These are phyloP conservation scores for Trypanosomatidae sp. DNA, from an alignment of 208 protist genomes.

Conservation along the genomic window DNA sequence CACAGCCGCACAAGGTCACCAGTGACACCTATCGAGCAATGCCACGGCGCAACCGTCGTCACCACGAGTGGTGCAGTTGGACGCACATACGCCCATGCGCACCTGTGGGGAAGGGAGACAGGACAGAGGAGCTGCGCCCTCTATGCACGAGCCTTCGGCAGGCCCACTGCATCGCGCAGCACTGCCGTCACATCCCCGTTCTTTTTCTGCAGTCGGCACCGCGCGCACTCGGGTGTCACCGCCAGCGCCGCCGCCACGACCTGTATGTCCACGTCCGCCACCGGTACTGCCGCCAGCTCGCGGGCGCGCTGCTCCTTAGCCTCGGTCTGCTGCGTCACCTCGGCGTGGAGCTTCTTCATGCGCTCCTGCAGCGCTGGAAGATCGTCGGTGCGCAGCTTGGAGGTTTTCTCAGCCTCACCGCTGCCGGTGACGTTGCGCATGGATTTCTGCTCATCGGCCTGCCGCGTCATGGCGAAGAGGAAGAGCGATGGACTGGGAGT, in stretches of 20 bases:
- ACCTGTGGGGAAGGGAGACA: neutral
- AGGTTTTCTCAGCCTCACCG: slow-evolving; percentile 58
- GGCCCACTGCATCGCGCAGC: slow-evolving; percentile 65
- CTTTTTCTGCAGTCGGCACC: slow-evolving; percentile 50
- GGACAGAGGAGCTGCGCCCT: neutral
- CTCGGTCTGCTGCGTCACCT: slow-evolving; percentile 62
- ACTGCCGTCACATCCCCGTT: slow-evolving; percentile 56
- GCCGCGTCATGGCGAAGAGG: slow-evolving; percentile 44
- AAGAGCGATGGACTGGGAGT: neutral
- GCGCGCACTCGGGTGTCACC: slow-evolving; percentile 38
- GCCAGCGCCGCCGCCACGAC: slow-evolving; percentile 45
- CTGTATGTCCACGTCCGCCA: slow-evolving; percentile 52
- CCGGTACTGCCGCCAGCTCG: slow-evolving; percentile 40
- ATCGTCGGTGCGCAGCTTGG: slow-evolving; percentile 72
- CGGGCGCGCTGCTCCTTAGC: slow-evolving; percentile 54
- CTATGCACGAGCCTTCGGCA: slow-evolving; percentile 52
- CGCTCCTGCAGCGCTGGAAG: slow-evolving; percentile 62
- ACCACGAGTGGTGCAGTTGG: neutral
- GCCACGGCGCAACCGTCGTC: neutral
- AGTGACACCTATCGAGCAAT: neutral
- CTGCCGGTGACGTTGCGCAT: slow-evolving; percentile 72
- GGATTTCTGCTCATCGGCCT: slow-evolving; percentile 71
- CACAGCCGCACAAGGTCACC: too few relatives aligned
- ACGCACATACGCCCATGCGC: neutral
- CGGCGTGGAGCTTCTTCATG: slow-evolving; percentile 65